Evolutionary conservation across 805 yeast species (phyloP).

Genomic region (Myxozyma geophila): DNA sequence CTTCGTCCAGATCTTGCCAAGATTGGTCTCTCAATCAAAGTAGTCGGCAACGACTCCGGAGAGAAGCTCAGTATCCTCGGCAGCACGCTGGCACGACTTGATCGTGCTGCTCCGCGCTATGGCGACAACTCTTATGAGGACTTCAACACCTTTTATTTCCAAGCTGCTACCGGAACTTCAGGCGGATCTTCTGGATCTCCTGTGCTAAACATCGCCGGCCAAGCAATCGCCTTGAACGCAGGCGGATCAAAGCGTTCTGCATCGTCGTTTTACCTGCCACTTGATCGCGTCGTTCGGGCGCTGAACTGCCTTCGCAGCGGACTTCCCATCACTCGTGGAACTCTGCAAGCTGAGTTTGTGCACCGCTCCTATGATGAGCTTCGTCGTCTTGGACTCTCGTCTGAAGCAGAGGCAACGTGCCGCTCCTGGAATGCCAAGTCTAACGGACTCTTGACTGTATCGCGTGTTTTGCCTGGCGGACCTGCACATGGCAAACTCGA

Average conservation of each 20-base stretch:
- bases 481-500: conserved; percentile 32
- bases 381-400: conserved; percentile 29
- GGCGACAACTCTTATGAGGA: conserved; percentile 35
- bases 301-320: conserved; percentile 26
- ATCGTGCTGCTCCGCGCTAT: conserved; percentile 33
- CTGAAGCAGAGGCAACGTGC: conserved; percentile 26
- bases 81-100: conserved; percentile 35
- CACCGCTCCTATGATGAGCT: conserved; percentile 33
- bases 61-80: conserved; percentile 36
- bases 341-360: conserved; percentile 33
- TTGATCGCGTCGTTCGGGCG: conserved; percentile 35
- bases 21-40: conserved; percentile 33
- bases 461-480: conserved; percentile 31
- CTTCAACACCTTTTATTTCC: conserved; percentile 35
- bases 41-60: conserved; percentile 36
- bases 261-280: conserved; percentile 35
- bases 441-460: conserved; percentile 31
- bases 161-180: conserved; percentile 37
- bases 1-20: conserved; percentile 34
- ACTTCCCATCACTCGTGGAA: conserved; percentile 30
- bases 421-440: conserved; percentile 22
- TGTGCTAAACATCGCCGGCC: conserved; percentile 35
- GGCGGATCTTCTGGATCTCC: conserved; percentile 37
- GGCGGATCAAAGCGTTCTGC: conserved; percentile 36
- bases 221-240: conserved; percentile 35